Evolutionary conservation across 1,139 yeast species (phyloP), one percentile per base, ranked within the genome.

Genomic region (Magnusiomyces ingens): DNA sequence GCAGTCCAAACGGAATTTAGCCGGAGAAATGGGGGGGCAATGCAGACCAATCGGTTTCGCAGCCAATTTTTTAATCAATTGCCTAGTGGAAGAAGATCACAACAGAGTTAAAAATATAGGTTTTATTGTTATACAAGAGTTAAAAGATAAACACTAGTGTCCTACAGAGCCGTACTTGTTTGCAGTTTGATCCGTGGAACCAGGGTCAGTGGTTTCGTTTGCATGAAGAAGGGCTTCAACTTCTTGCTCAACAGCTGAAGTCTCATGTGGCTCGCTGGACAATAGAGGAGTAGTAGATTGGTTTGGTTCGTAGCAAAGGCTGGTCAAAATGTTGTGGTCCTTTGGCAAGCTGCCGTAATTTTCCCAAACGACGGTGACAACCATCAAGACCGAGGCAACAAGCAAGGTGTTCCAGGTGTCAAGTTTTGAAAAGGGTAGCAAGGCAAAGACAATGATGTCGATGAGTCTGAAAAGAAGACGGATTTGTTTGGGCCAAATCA

Each of bases 321-420:
- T 11, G 10, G n/a, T 36, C 2, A 15, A 26, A 26, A 26, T 26
- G 8, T 26, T 26, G 32, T 26, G 32, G 32, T 41, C 15, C 22
- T 6, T 45, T 17, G 52, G 44, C 11, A 54, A 21, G 17, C 54
- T 51, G 1, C 52, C 51, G 36, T 50, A 55, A 12, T 54, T 41
- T 47, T 55, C 57, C 57, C 57, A 55, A 2, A 48, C 49, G 4
- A 55, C 57, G 3, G 57, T 55, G 13, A 35, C 40, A 5, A 45
- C 18, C 36, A 55, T 22, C 40, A 52, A 17, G 0, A 21, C 51
- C 2, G 52, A n/a, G 13, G 49, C 43, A 19, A 50, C 49, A 2
- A 8, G 44, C 2, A 55, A 42, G 4, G 47, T 41, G 2, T 40
- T 17, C 6, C 52, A 47, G 13, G 57, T 50, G 10, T 43, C 18